Evolutionary conservation across 2,329 filamentous ascomycete genomes (phyloP).

Genomic region (Colletotrichum truncatum): DNA sequence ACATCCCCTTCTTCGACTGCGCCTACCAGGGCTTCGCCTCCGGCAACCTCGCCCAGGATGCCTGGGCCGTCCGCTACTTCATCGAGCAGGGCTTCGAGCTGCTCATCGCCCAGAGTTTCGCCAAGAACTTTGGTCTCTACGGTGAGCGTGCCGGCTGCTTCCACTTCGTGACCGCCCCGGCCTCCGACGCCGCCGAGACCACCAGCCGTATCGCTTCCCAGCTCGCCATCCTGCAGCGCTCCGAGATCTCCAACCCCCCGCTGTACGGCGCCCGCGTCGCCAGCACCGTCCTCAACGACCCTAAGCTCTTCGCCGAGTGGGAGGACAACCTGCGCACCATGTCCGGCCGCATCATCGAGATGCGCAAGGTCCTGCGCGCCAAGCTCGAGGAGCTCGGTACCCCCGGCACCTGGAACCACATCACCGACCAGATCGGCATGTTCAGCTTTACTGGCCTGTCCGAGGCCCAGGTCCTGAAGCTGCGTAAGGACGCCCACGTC

Average conservation of each 20-base stretch:
- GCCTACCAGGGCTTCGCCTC: conserved; percentile 99
- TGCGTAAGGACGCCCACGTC: conserved; percentile 77
- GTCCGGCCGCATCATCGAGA: conserved; percentile 93
- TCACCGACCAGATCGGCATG: conserved; percentile 99
- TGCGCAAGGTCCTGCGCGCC: conserved; percentile 80
- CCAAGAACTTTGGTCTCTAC: conserved; percentile 98
- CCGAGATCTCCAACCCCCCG: conserved; percentile 97
- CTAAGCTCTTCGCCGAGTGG: conserved; percentile 86
- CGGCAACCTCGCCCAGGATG: conserved; percentile 84
- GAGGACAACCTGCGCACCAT: conserved; percentile 91
- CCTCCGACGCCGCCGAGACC: conserved; percentile 70
- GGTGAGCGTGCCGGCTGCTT: conserved; percentile 96
- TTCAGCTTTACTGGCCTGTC: conserved; percentile 91
- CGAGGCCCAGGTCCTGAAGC: conserved; percentile 76
- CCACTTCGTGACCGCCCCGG: conserved; percentile 86
- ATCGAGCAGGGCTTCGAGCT: conserved; percentile 91
- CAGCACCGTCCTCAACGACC: conserved; percentile 83
- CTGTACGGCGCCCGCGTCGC: conserved; percentile 94
- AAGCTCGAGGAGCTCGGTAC: conserved; percentile 88
- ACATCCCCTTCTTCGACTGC: conserved; percentile 98
- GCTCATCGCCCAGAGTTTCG: conserved; percentile 90
- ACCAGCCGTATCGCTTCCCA: conserved; percentile 80
- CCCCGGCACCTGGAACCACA: conserved; percentile 94
- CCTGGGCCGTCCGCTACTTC: conserved; percentile 94
- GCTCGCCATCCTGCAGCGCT: conserved; percentile 92